Base-by-base conservation (phyloP, 2,329 filamentous ascomycete species). In the Tolypocladium ophioglossoides region DNA sequence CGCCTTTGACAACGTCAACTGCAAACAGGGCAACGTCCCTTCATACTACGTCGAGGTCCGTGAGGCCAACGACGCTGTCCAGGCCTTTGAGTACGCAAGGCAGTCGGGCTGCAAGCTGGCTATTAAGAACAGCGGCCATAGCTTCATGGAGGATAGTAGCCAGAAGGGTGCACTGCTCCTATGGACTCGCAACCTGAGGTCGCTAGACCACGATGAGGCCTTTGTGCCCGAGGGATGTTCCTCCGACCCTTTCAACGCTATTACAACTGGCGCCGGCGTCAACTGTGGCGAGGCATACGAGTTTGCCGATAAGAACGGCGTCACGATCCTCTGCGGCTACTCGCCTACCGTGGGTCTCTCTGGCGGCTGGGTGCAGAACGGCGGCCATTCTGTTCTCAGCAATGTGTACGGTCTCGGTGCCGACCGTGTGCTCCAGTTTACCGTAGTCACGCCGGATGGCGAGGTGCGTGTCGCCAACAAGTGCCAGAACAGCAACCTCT, bases 361-460 rank as follows among this genome's bases (percentile, higher is more conserved):
- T 3, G 64, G 64, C 38, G 63, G 64, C 27, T 66, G 64, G 50
- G 35, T 62, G 1, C 58, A 59, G n/a, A 75, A 74, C 35, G 78
- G 74, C 52, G 78, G 78, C 0, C 77, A 80, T 59, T 73, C 71
- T 10, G 73, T 75, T 6, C 60, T 80, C 38, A 71, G 71, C 7
- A 67, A 70, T 35, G 58, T 70, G 14, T 74, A 73, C 54, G 66
- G 77, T 41, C 66, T 76, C 37, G 53, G 60, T 5, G 72, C 75
- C 57, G 71, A 78, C 51, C 69, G 57, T 24, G 58, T 50, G 9
- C 35, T 58, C 14, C 56, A 59, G 44, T 56, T 58, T 40, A 58
- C 54, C 39, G 58, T 79, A n/a, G 70, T 79, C n/a, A 71, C 73
- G 3, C 66, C 74, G 0, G 68, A 72, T 47, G 75, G 76, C 2